Evolutionary conservation across 2,329 filamentous ascomycete species (phyloP).

Genomic region (Penicillium olsonii): DNA sequence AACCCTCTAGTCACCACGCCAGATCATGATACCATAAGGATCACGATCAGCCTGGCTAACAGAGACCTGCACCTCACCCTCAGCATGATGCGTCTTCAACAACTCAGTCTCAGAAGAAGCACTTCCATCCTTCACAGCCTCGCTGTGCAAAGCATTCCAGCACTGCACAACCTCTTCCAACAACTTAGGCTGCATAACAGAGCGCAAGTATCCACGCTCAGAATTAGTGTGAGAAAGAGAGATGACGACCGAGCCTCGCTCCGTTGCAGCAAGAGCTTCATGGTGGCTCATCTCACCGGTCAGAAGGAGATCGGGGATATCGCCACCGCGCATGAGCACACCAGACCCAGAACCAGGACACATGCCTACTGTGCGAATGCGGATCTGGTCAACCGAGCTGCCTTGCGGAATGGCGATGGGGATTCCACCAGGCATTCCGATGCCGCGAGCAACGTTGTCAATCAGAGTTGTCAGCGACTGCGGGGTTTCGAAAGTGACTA

Average conservation of each 20-base stretch:
- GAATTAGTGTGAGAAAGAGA: constrained; percentile 92
- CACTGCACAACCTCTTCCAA: constrained; percentile 58
- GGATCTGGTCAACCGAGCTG: constrained; percentile 53
- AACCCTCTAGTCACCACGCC: constrained; percentile 13
- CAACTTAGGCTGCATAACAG: constrained; percentile 69
- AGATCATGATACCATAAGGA: constrained; percentile 75
- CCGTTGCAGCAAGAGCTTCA: constrained; percentile 81
- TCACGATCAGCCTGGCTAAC: constrained; percentile 82
- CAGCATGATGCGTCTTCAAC: constrained; percentile 42
- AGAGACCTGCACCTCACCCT: constrained; percentile 61
- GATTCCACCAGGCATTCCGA: constrained; percentile 68
- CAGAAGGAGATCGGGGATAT: constrained; percentile 73
- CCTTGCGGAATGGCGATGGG: constrained; percentile 65
- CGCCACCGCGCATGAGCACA: constrained; percentile 59
- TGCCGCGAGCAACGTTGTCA: constrained; percentile 59
- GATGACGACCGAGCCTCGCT: constrained; percentile 79
- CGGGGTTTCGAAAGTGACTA: constrained; percentile 56
- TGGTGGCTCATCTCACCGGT: constrained; percentile 95
- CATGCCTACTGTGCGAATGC: constrained; percentile 72
- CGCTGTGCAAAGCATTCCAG: constrained; percentile 53
- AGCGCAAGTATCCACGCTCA: constrained; percentile 77
- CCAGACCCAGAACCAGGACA: constrained; percentile 87
- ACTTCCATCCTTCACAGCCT: constrained; percentile 37
- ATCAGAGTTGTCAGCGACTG: constrained; percentile 62
- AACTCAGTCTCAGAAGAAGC: constrained; percentile 34